A percentile compares a stretch with the other conserved stretches of the same genome.
These are phyloP conservation scores for Fagus crenata DNA, from an alignment of 306 rosid genomes.

Conservation along the genomic window DNA sequence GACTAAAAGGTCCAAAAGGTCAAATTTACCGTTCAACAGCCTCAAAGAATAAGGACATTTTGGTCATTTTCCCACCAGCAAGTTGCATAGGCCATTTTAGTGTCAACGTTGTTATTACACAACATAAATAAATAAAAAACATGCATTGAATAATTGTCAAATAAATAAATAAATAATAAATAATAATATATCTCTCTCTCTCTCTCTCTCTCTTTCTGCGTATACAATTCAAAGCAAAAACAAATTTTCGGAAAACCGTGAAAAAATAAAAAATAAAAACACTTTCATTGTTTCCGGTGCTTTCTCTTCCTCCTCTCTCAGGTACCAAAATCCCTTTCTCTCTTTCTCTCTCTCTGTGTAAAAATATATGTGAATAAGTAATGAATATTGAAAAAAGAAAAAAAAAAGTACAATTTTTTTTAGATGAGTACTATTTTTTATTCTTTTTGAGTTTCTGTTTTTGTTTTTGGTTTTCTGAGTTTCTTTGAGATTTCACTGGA, in stretches of 20 bases:
- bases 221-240: slow-evolving; percentile 23
- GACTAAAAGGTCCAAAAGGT: not conserved
- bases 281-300: slow-evolving; percentile 33
- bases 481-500: slow-evolving; percentile 13
- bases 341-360: slow-evolving; percentile 12
- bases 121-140: too few species aligned
- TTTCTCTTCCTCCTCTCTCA: slow-evolving; percentile 42
- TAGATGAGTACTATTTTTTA: not conserved
- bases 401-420: not conserved
- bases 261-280: slow-evolving; percentile 4
- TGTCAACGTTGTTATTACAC: slow-evolving; percentile 19
- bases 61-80: slow-evolving; percentile 14
- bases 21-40: slow-evolving; percentile 27
- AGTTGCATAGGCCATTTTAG: slow-evolving; percentile 42
- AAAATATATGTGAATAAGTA: not conserved
- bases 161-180: too few species aligned
- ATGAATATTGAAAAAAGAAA: not conserved
- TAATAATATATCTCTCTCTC: not conserved
- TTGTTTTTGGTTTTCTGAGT: not conserved
- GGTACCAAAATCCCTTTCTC: slow-evolving; percentile 39
- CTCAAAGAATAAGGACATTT: slow-evolving; percentile 25
- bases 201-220: slow-evolving; percentile 8
- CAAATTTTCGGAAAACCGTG: slow-evolving; percentile 17
- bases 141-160: too few species aligned
- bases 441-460: not conserved